Percentiles rank a stretch among this genome's conserved stretches.
These are phyloP conservation scores for Ilyonectria destructans DNA, from an alignment of 2,329 filamentous ascomycete species.

Conservation along the genomic window DNA sequence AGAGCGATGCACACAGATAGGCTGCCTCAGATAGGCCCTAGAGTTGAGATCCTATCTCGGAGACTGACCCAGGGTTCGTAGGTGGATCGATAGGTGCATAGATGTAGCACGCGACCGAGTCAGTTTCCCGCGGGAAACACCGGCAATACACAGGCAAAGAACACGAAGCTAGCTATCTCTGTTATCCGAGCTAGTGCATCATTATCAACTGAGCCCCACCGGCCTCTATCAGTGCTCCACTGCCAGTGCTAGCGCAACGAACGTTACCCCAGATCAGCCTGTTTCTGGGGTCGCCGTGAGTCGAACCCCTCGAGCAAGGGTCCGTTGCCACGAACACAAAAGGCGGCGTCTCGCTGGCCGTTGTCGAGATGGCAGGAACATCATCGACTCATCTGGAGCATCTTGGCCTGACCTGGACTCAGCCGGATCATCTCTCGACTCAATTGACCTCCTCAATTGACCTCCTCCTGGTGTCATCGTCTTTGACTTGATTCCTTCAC, in stretches of 20 bases:
- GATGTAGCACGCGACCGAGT: neutral
- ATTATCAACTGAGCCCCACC: conserved; percentile 7
- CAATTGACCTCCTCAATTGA: neutral
- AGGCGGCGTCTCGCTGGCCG: conserved; percentile 23
- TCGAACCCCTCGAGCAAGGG: conserved; percentile 15
- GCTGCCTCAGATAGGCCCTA: conserved; percentile 1
- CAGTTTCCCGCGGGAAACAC: conserved; percentile 38
- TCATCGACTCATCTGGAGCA: neutral
- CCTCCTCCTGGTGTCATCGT: neutral
- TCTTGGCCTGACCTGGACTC: conserved; percentile 7
- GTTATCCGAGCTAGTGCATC: conserved; percentile 31
- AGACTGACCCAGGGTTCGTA: neutral
- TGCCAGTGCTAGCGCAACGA: neutral
- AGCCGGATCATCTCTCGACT: neutral
- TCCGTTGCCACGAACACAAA: conserved; percentile 34
- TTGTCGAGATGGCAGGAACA: conserved; percentile 16
- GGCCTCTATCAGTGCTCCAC: conserved; percentile 43
- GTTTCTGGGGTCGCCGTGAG: conserved; percentile 35
- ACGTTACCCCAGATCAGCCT: conserved; percentile 43
- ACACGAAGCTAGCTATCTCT: conserved; percentile 18
- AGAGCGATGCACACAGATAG: neutral
- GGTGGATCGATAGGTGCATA: neutral
- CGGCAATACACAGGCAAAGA: conserved; percentile 14
- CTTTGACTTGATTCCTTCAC: neutral
- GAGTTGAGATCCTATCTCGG: conserved; percentile 36